phyloP scores from a whole-genome alignment of 169 alveolate species.

The Eimeria tenella region DNA sequence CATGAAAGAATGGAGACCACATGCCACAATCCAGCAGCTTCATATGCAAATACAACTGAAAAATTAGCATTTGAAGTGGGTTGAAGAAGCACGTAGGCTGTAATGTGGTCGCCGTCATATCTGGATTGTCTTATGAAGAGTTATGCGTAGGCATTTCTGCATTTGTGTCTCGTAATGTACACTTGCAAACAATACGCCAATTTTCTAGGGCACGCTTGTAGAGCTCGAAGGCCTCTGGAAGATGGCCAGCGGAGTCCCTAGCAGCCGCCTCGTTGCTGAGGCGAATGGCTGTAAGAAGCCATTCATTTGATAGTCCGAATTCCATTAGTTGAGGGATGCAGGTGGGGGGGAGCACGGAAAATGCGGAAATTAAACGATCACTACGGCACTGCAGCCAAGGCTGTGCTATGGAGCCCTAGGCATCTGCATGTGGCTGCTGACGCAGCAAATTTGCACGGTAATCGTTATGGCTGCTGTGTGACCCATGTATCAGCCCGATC shows the following conservation, averaged over 20 bases:
- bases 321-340: slow-evolving; percentile 32
- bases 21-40: too few relatives aligned
- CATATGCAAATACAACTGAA: too few relatives aligned
- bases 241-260: slow-evolving; percentile 79
- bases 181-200: slow-evolving; percentile 78
- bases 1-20: too few relatives aligned
- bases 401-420: background rate
- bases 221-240: slow-evolving; percentile 81
- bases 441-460: background rate
- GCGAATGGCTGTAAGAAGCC: slow-evolving; percentile 79
- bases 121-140: too few relatives aligned
- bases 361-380: background rate
- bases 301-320: slow-evolving; percentile 67
- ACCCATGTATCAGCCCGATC: background rate
- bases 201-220: slow-evolving; percentile 81
- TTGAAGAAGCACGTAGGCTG: too few relatives aligned
- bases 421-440: background rate
- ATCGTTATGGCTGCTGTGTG: background rate
- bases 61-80: too few relatives aligned
- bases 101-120: too few relatives aligned
- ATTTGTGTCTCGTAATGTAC: background rate
- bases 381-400: background rate
- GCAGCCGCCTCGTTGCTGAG: slow-evolving; percentile 82
- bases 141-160: too few relatives aligned
- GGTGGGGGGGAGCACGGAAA: background rate